Percentiles rank a stretch among this genome's conserved stretches.
phyloP scores from a whole-genome alignment of 805 yeast species.

The Ogataea nonfermentans region DNA sequence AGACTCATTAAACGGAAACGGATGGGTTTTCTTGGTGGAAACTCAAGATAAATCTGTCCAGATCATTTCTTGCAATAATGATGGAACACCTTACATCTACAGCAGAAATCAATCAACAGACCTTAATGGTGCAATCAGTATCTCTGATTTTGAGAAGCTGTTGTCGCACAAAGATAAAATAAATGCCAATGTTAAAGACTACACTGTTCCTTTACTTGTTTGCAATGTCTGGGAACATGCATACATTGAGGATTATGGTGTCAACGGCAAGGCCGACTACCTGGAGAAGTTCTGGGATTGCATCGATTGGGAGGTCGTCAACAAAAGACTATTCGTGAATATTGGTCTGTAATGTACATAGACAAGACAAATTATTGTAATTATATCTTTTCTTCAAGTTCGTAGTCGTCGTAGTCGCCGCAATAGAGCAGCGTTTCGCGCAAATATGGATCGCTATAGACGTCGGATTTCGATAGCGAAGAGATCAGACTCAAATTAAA shows the following conservation, averaged over 20 bases:
- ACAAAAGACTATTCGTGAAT: conserved; percentile 35
- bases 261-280: conserved; percentile 69
- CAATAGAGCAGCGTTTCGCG: conserved; percentile 30
- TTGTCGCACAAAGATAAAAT: conserved; percentile 34
- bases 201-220: conserved; percentile 70
- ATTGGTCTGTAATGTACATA: conserved; percentile 18
- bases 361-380: background rate
- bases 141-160: conserved; percentile 49
- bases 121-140: conserved; percentile 67
- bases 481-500: conserved; percentile 35
- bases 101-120: conserved; percentile 72
- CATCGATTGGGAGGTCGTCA: conserved; percentile 82
- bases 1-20: conserved; percentile 58
- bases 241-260: conserved; percentile 82
- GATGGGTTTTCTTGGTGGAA: conserved; percentile 76
- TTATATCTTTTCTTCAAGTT: conserved; percentile 24
- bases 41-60: conserved; percentile 55
- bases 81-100: conserved; percentile 74
- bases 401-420: conserved; percentile 31
- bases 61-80: conserved; percentile 58
- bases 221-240: conserved; percentile 89
- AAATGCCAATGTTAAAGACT: conserved; percentile 46
- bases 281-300: conserved; percentile 74
- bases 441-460: conserved; percentile 32
- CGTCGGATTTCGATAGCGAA: conserved; percentile 33